Conservation (phyloP, 345 rosid genomes). For the Populus tremula region DNA sequence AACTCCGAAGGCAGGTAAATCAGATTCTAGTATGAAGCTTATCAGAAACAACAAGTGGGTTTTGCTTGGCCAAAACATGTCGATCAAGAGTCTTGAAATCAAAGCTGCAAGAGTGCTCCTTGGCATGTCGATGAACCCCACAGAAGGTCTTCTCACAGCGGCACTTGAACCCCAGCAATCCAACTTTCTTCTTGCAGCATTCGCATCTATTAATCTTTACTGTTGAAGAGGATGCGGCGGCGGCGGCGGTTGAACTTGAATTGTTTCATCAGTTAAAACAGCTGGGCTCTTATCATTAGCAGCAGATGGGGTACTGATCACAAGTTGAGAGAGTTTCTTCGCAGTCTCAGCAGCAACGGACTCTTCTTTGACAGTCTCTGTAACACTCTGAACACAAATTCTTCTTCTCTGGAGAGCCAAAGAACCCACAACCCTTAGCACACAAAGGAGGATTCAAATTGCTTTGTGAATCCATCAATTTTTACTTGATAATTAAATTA, state of each 20-base stretch:
- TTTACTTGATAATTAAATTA: not conserved
- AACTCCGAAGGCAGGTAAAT: not conserved
- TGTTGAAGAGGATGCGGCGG: not conserved
- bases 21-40: conserved; percentile 5
- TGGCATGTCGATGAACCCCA: conserved; percentile 27
- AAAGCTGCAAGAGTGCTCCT: conserved; percentile 30
- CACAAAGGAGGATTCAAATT: conserved; percentile 6
- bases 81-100: conserved; percentile 31
- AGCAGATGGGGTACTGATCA: not conserved
- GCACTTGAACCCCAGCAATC: conserved; percentile 17
- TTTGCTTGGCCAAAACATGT: conserved; percentile 11
- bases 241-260: not conserved
- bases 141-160: conserved; percentile 34
- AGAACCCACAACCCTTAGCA: conserved; percentile 20
- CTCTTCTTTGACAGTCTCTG: not conserved
- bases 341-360: not conserved
- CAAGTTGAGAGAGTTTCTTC: not conserved
- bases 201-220: not conserved
- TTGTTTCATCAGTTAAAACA: not conserved
- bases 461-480: not conserved
- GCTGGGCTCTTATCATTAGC: not conserved
- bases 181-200: conserved; percentile 16
- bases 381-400: conserved; percentile 33
- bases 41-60: conserved; percentile 23
- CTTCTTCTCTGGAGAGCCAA: conserved; percentile 13